Base-by-base conservation (phyloP, 192 early-diverging fungal species). In the Backusella mclennaniae region DNA sequence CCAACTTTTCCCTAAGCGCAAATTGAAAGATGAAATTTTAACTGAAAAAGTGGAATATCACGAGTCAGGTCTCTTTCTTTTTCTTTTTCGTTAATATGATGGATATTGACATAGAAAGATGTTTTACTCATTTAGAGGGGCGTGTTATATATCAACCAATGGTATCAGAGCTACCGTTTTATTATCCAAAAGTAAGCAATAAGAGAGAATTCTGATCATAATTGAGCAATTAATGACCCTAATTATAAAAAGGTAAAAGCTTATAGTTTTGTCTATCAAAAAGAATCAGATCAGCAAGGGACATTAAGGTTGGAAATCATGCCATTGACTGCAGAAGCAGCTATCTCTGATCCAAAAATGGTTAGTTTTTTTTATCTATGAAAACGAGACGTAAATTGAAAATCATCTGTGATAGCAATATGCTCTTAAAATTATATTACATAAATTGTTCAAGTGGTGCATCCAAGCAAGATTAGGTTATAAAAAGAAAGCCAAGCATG, bases 361-460 rank as follows among this genome's bases (percentile, higher is more conserved):
- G 78, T 79, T 52, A 75, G 73, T 21, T 17, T 1, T n/a, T 38
- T 29, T 17, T 15, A 35, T 69, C 42, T 73, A 19, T 23, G 9
- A 49, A 49, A n/a, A 49, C 19, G 19, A n/a, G 5, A 49, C 38
- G 7, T 39, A 49, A 33, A 33, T 33, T 33, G 26, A 26, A 26
- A 26, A 26, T 26, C 26, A 5, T 41, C 35, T 69, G 66, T 42
- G 26, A 35, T 23, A 91, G 86, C 89, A 89, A 80, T 85, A 89
- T 6, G 78, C 80, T 1, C 84, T 91, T 42, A 88, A 83, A 69
- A 83, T 82, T n/a, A 80, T 92, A 35, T 85, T 94, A 67, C 83
- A 88, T 66, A 93, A 93, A 73, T 79, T 94, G 35, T 92, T 86
- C 82, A 93, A 93, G 73, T 94, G 93, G 93, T 90, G 89, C 21